Evolutionary conservation across 129 eudicot genomes (phyloP).

Genomic region (sunflower (Helianthus annuus)): DNA sequence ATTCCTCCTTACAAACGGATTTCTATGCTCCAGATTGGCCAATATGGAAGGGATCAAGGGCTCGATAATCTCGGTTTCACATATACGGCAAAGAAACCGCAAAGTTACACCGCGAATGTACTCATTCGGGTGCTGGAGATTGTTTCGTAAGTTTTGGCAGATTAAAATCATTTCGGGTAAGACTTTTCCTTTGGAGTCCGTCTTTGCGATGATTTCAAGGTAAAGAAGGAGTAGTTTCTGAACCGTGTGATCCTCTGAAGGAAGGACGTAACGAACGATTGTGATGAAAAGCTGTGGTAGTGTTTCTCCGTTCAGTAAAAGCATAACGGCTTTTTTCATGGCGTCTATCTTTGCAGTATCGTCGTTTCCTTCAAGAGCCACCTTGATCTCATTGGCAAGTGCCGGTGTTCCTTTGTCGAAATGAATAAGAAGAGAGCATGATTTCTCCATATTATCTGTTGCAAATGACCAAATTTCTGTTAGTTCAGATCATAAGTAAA

Average conservation of each 20-base stretch:
- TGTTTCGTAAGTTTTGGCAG: conserved; percentile 87
- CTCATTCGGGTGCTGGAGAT: conserved; percentile 92
- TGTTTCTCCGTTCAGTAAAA: conserved; percentile 88
- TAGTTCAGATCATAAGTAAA: too few relatives aligned
- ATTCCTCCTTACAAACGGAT: conserved; percentile 83
- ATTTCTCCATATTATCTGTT: conserved; percentile 69
- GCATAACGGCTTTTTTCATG: conserved; percentile 91
- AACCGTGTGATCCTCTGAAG: conserved; percentile 89
- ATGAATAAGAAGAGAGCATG: conserved; percentile 73
- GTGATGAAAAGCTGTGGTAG: conserved; percentile 94
- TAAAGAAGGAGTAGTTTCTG: conserved; percentile 80
- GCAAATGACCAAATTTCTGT: too few relatives aligned
- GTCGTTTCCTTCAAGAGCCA: conserved; percentile 92
- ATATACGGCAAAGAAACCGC: conserved; percentile 86
- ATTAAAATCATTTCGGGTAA: conserved; percentile 95
- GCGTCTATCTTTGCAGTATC: conserved; percentile 83
- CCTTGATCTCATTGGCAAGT: conserved; percentile 88
- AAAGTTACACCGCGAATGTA: conserved; percentile 92
- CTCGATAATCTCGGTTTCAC: conserved; percentile 86
- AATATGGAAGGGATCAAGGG: conserved; percentile 88
- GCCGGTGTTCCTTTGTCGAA: conserved; percentile 98
- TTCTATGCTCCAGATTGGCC: conserved; percentile 83
- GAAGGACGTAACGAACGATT: conserved; percentile 88
- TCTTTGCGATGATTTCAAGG: conserved; percentile 88
- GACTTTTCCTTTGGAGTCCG: conserved; percentile 70